Evolutionary conservation across 306 rosid species (phyloP).

Genomic region (Prunus mongolica): DNA sequence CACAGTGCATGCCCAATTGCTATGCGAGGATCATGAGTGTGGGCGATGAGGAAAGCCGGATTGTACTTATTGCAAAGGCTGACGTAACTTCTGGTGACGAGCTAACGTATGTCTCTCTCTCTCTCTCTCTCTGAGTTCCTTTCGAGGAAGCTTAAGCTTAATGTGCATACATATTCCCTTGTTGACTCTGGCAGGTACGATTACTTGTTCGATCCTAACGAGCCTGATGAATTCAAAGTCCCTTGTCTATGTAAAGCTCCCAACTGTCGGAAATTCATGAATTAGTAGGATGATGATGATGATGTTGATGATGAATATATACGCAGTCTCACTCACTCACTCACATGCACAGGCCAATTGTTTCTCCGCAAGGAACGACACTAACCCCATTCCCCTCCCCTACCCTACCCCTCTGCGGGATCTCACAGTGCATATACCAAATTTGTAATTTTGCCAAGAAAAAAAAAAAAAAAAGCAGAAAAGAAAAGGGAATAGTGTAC

Average conservation of each 20-base stretch:
- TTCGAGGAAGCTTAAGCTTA: not conserved
- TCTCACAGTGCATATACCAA: slow-evolving; percentile 51
- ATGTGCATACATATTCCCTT: not conserved
- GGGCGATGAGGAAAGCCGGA: slow-evolving; percentile 91
- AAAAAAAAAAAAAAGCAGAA: not conserved
- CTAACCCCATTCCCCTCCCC: slow-evolving; percentile 57
- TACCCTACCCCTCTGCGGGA: slow-evolving; percentile 18
- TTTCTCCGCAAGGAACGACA: slow-evolving; percentile 68
- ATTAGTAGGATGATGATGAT: slow-evolving; percentile 46
- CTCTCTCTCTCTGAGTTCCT: not conserved
- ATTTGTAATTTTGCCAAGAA: slow-evolving; percentile 42
- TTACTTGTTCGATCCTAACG: slow-evolving; percentile 96
- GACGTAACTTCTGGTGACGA: slow-evolving; percentile 75
- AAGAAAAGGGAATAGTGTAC: slow-evolving; percentile 16
- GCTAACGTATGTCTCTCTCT: slow-evolving; percentile 58
- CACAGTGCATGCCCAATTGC: slow-evolving; percentile 97
- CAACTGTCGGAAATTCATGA: slow-evolving; percentile 94
- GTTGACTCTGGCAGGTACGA: slow-evolving; percentile 68
- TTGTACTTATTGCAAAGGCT: slow-evolving; percentile 93
- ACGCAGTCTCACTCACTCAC: slow-evolving; percentile 14
- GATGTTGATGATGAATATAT: not conserved
- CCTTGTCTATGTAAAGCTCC: slow-evolving; percentile 98
- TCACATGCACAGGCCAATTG: slow-evolving; percentile 54
- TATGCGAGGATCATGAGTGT: slow-evolving; percentile 99
- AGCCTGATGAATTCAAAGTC: slow-evolving; percentile 94